phyloP scores from a whole-genome alignment of 768 basidiomycete genomes.

The Panus rudis region DNA sequence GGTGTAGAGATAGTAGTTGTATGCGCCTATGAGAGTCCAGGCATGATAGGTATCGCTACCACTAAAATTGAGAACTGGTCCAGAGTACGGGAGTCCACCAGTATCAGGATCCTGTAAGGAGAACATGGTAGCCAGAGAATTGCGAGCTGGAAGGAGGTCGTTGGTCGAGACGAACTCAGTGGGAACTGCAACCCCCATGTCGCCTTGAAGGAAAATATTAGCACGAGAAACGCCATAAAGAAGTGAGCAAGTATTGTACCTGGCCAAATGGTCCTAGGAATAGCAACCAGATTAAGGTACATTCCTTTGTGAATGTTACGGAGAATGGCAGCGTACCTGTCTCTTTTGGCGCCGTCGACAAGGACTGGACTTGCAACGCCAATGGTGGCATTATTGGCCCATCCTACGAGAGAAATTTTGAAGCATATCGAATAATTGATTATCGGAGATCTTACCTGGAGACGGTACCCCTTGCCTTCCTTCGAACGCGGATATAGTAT shows the following conservation, averaged over 20 bases:
- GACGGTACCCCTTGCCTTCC: slow-evolving; percentile 43
- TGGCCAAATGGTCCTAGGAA: slow-evolving; percentile 47
- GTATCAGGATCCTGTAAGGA: slow-evolving; percentile 42
- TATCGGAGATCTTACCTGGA: too few relatives aligned
- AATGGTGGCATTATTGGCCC: slow-evolving; percentile 48
- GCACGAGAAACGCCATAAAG: background rate
- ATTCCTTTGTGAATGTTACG: slow-evolving; percentile 21
- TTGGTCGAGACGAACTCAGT: slow-evolving; percentile 57
- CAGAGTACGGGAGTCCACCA: slow-evolving; percentile 51
- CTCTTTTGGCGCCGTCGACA: slow-evolving; percentile 55
- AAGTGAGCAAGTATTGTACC: slow-evolving; percentile 25
- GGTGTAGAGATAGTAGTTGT: slow-evolving; percentile 52
- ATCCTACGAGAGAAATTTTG: slow-evolving; percentile 26
- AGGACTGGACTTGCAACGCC: slow-evolving; percentile 55
- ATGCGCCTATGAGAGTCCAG: slow-evolving; percentile 53
- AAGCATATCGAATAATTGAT: too few relatives aligned
- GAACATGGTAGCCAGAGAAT: slow-evolving; percentile 54
- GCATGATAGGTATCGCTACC: slow-evolving; percentile 47
- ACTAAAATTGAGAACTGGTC: slow-evolving; percentile 37
- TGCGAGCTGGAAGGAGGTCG: slow-evolving; percentile 47
- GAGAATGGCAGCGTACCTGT: slow-evolving; percentile 29
- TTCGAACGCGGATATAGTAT: slow-evolving; percentile 43
- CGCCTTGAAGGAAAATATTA: slow-evolving; percentile 27
- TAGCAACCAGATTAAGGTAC: slow-evolving; percentile 5
- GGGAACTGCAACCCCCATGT: slow-evolving; percentile 59